Conservation (phyloP, 1,139 yeast genomes). For the Debaryomyces fabryi region DNA sequence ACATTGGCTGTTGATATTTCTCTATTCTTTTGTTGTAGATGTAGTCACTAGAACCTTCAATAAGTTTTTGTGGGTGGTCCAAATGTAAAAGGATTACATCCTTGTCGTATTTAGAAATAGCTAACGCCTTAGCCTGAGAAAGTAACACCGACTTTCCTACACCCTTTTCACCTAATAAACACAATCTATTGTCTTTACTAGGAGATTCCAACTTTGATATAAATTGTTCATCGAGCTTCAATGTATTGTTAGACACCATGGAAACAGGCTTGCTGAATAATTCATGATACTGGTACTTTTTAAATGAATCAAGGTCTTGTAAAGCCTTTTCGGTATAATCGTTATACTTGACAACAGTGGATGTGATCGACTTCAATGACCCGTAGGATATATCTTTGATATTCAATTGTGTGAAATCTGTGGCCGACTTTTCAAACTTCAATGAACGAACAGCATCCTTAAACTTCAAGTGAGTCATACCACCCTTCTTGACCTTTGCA, state of each 20-base stretch:
- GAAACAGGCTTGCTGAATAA: constrained; percentile 59
- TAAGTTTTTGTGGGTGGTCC: constrained; percentile 60
- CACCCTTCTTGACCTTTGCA: constrained; percentile 38
- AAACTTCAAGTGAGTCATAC: constrained; percentile 48
- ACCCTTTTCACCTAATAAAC: constrained; percentile 74
- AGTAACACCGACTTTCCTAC: constrained; percentile 78
- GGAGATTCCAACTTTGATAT: constrained; percentile 26
- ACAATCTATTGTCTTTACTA: constrained; percentile 47
- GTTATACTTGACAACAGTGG: constrained; percentile 30
- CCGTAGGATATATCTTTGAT: constrained; percentile 20
- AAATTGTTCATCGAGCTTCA: constrained; percentile 27
- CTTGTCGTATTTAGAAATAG: constrained; percentile 45
- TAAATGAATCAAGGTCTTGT: constrained; percentile 54
- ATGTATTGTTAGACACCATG: constrained; percentile 44
- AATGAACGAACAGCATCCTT: constrained; percentile 43
- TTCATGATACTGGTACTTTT: constrained; percentile 67
- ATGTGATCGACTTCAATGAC: constrained; percentile 14
- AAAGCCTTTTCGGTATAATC: constrained; percentile 27
- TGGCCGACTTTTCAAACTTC: constrained; percentile 38
- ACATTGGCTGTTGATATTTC: constrained; percentile 80
- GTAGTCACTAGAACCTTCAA: constrained; percentile 76
- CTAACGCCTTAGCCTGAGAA: constrained; percentile 68
- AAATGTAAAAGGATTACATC: constrained; percentile 66
- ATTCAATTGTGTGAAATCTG: constrained; percentile 21
- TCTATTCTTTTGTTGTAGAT: constrained; percentile 51